These are phyloP conservation scores for Pichia kluyveri DNA, from an alignment of 805 yeast species.

Conservation along the genomic window DNA sequence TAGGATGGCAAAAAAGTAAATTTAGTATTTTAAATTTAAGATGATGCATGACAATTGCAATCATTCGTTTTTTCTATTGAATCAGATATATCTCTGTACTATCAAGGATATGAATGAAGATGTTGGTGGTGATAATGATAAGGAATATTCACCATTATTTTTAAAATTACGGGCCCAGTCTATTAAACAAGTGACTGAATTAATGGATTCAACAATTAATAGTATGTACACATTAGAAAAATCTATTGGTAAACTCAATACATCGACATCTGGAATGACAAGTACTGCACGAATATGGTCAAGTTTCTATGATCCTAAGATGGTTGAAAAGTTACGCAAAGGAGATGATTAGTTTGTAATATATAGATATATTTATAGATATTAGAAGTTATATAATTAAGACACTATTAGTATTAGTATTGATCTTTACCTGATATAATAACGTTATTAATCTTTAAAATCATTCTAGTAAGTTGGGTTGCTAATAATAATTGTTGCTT, in stretches of 20 bases:
- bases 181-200: slow-evolving; percentile 1
- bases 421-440: slow-evolving; percentile 48
- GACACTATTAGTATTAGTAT: slow-evolving; percentile 14
- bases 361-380: not conserved
- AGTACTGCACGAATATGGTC: slow-evolving; percentile 15
- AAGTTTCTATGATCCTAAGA: slow-evolving; percentile 15
- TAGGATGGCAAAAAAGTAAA: too few species aligned
- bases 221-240: slow-evolving; percentile 9
- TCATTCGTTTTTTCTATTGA: too few species aligned
- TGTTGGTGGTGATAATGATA: too few species aligned
- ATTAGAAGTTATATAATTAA: too few species aligned
- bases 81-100: too few species aligned
- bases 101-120: too few species aligned
- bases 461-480: slow-evolving; percentile 96
- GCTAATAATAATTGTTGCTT: slow-evolving; percentile 93
- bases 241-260: slow-evolving; percentile 6
- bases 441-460: slow-evolving; percentile 92
- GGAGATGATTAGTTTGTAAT: not conserved
- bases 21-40: too few species aligned
- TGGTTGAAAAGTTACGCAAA: slow-evolving; percentile 9
- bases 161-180: slow-evolving; percentile 7
- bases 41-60: too few species aligned
- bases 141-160: slow-evolving; percentile 3
- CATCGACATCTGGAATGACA: slow-evolving; percentile 7
- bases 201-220: slow-evolving; percentile 9